These are phyloP conservation scores for Mesotaenium endlicherianum DNA, from an alignment of 139 green algal genomes.

Conservation along the genomic window DNA sequence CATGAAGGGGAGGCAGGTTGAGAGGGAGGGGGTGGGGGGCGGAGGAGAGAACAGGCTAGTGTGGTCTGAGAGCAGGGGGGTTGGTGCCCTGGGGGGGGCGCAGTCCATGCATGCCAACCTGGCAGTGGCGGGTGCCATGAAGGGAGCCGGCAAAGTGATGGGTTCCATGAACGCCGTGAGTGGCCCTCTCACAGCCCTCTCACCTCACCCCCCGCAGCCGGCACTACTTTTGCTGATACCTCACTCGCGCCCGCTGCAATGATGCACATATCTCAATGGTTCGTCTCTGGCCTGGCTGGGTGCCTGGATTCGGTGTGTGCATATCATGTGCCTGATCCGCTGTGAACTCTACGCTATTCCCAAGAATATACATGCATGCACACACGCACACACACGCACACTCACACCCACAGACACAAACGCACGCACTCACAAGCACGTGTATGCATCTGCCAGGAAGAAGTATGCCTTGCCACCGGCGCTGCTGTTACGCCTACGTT, in stretches of 20 bases:
- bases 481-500: no score
- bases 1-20: no score
- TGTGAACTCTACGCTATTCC: background rate
- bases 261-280: background rate
- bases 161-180: slow-evolving; percentile 33
- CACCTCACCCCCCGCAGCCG: background rate
- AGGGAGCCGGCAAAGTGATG: slow-evolving; percentile 7
- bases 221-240: background rate
- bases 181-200: background rate
- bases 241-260: background rate
- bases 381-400: no score
- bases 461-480: no score
- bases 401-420: no score
- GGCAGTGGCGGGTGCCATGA: slow-evolving; percentile 32
- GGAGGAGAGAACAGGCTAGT: no score
- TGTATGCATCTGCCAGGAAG: no score
- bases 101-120: slow-evolving; percentile 32
- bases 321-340: background rate
- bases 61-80: no score
- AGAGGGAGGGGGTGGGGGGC: no score
- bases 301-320: background rate
- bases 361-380: no score
- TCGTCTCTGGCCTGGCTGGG: no score
- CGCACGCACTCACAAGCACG: no score
- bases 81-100: background rate